Base-by-base conservation (phyloP, 2,329 filamentous ascomycete species). In the Alternaria sp. region DNA sequence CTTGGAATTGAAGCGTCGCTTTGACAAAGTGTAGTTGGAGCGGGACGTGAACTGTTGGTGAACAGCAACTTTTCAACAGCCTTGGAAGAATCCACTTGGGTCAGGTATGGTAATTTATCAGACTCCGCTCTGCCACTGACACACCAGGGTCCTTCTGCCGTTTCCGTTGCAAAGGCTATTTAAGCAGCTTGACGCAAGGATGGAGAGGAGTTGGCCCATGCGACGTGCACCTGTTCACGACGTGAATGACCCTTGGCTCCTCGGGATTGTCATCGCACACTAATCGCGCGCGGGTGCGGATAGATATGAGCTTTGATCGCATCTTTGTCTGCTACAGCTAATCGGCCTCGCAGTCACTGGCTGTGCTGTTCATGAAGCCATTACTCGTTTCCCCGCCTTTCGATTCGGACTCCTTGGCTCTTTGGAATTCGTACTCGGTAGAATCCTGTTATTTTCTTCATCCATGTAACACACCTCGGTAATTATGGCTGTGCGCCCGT, bases 401-500 rank as follows among this genome's bases (percentile, higher is more conserved):
- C 11, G 44, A 7, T 24, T 48, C 44, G 44, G 44, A 10, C 21
- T 34, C 33, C 44, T 48, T 48, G 31, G 44, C 31, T 34, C 31
- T 34, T 33, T 14, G 8, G 29, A 34, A 24, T 7, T 23, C 29
- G 21, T 36, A 36, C 31, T 36, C 31, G 44, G 44, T n/a, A 29
- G 44, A 36, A 34, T 34, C 24, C 44, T 36, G 44, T 26, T 34
- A 8, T 34, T 48, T 48, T 36, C 41, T 44, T 31, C 29, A 34
- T 34, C 29, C 44, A 24, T 48, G 3, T 9, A 48, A 36, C 14
- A 48, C 44, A 31, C 44, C 31, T 48, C 31, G 44, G 44, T 48
- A 48, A 36, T 48, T 34, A 48, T 48, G 44, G 44, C 29, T n/a
- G 21, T 48, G 44, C 44, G 31, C 31, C 29, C 44, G 44, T 48